A percentile compares a stretch with the other conserved stretches of the same genome.
phyloP scores from a whole-genome alignment of 495 filamentous ascomycete species.

The Aspergillus diversus region DNA sequence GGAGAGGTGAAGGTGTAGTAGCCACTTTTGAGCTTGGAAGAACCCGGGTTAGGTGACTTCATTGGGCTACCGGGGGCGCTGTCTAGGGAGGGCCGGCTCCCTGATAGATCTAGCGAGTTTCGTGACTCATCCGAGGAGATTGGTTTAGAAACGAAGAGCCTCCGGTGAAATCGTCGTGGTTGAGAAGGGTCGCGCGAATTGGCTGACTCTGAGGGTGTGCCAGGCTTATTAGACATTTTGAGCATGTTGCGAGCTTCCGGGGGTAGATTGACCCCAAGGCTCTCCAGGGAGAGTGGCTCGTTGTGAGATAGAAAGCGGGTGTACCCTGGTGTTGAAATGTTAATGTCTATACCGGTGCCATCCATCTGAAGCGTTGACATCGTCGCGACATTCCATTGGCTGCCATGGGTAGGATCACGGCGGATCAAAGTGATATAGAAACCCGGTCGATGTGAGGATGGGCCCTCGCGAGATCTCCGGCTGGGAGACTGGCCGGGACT shows the following conservation, averaged over 20 bases:
- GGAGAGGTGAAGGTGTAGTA: slow-evolving; percentile 73
- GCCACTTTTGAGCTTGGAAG: slow-evolving; percentile 47
- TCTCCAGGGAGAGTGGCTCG: slow-evolving; percentile 38
- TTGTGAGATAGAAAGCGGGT: slow-evolving; percentile 55
- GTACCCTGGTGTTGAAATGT: slow-evolving; percentile 65
- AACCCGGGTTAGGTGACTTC: neutral
- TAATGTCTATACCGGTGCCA: slow-evolving; percentile 55
- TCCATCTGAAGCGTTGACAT: slow-evolving; percentile 54
- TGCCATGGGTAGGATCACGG: slow-evolving; percentile 75
- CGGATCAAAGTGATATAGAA: slow-evolving; percentile 86
- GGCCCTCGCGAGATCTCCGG: slow-evolving; percentile 20
- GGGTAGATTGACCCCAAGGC: slow-evolving; percentile 36
- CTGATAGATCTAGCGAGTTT: slow-evolving; percentile 23
- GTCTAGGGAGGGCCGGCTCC: slow-evolving; percentile 24
- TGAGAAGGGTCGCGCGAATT: slow-evolving; percentile 23
- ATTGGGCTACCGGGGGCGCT: slow-evolving; percentile 17
- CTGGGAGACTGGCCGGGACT: slow-evolving; percentile 37
- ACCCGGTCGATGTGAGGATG: slow-evolving; percentile 25
- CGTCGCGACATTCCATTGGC: slow-evolving; percentile 88
- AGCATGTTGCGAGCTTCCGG: slow-evolving; percentile 25
- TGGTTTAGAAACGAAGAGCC: slow-evolving; percentile 42
- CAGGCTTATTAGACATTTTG: slow-evolving; percentile 1
- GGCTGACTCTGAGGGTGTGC: slow-evolving; percentile 17
- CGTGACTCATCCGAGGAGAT: slow-evolving; percentile 27
- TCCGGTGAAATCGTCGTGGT: slow-evolving; percentile 44